Conservation (phyloP, 768 basidiomycete species). For the Sarcodon sp. region DNA sequence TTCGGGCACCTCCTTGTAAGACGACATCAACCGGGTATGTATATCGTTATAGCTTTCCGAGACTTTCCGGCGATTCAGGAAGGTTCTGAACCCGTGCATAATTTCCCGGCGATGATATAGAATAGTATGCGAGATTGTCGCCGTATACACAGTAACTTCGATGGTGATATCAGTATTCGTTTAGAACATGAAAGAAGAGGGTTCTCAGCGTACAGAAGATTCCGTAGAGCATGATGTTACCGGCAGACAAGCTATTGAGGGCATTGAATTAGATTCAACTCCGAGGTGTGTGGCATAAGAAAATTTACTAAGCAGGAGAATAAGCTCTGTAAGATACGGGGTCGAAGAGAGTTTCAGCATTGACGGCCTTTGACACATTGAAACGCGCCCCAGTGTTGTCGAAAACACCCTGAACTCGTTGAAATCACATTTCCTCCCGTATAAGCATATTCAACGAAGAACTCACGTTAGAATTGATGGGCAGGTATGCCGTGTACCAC, state of each 20-base stretch:
- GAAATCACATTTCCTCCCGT: too few relatives aligned
- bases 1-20: constrained; percentile 62
- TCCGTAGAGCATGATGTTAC: neutral
- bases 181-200: too few relatives aligned
- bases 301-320: constrained; percentile 34
- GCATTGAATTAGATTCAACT: neutral
- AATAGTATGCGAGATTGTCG: constrained; percentile 58
- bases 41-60: constrained; percentile 32
- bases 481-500: constrained; percentile 48
- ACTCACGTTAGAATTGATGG: constrained; percentile 42
- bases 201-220: neutral
- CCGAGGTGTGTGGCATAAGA: neutral
- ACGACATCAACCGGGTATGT: constrained; percentile 74
- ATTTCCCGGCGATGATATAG: constrained; percentile 44
- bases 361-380: constrained; percentile 45
- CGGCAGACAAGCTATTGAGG: neutral
- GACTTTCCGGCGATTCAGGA: neutral
- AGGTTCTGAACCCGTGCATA: neutral
- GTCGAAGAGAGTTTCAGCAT: constrained; percentile 46
- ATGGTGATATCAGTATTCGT: too few relatives aligned
- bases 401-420: constrained; percentile 24
- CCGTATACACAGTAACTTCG: constrained; percentile 55
- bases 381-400: constrained; percentile 70
- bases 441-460: too few relatives aligned
- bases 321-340: constrained; percentile 56